These are phyloP conservation scores for Ophiocordyceps camponoti-rufipedis DNA, from an alignment of 2,329 filamentous ascomycete genomes.

Conservation along the genomic window DNA sequence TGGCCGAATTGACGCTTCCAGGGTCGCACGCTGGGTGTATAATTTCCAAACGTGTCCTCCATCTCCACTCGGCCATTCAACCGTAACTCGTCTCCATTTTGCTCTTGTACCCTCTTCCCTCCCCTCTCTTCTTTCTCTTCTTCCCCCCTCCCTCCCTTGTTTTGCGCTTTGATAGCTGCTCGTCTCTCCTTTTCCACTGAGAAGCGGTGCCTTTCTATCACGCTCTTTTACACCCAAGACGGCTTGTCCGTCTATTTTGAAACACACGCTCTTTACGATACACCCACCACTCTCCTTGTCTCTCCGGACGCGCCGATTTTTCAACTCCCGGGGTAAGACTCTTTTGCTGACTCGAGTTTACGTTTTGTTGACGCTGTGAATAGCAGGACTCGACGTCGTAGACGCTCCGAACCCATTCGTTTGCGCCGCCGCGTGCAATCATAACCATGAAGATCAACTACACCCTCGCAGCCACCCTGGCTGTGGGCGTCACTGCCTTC, in stretches of 20 bases:
- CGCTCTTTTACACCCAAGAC: background rate
- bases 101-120: background rate
- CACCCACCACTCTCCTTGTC: background rate
- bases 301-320: background rate
- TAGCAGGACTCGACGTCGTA: background rate
- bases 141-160: background rate
- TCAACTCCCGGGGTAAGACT: background rate
- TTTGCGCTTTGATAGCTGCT: background rate
- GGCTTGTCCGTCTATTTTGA: background rate
- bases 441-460: background rate
- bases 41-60: background rate
- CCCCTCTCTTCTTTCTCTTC: background rate
- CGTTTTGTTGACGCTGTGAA: too few species aligned
- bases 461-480: background rate
- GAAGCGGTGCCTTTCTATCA: background rate
- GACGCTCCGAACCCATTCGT: background rate
- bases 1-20: background rate
- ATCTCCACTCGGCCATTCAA: background rate
- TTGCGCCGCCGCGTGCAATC: background rate
- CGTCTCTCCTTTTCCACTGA: background rate
- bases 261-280: background rate
- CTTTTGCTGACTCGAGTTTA: background rate
- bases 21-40: background rate
- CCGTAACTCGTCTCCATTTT: background rate
- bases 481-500: background rate